Conservation (phyloP, 345 rosid genomes). For the Barbarea vulgaris region DNA sequence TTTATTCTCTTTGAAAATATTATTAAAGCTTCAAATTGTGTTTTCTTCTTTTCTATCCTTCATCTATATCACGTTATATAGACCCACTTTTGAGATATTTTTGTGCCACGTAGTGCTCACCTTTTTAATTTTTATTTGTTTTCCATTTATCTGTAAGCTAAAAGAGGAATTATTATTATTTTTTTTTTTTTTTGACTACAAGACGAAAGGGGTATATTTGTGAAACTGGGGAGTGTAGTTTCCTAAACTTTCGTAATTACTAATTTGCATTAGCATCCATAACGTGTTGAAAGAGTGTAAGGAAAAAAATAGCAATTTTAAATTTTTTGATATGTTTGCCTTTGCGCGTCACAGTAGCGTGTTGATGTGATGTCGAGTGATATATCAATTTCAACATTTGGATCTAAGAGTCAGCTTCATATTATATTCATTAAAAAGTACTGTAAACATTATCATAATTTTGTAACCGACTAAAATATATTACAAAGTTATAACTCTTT, state of each 20-base stretch:
- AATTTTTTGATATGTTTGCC: not conserved
- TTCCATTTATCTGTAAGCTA: not conserved
- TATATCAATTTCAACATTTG: conserved; percentile 1
- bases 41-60: conserved; percentile 16
- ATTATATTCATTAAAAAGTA: not conserved
- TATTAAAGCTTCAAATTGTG: not conserved
- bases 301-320: not conserved
- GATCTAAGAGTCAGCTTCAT: conserved; percentile 8
- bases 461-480: not conserved
- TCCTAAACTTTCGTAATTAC: conserved; percentile 8
- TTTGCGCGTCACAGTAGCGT: conserved; percentile 15
- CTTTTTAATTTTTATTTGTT: not conserved
- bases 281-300: conserved; percentile 8
- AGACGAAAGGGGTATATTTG: not conserved
- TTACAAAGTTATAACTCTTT: too few species aligned
- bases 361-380: not conserved
- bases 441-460: not conserved
- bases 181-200: not conserved
- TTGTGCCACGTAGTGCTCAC: conserved; percentile 30
- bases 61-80: conserved; percentile 25
- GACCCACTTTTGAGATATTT: conserved; percentile 35
- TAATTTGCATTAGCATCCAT: not conserved
- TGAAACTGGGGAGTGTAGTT: not conserved
- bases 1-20: conserved; percentile 1
- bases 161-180: not conserved